A percentile compares a stretch with the other conserved stretches of the same genome.
Conservation (phyloP, 169 alveolate species). For the Amoebophrya sp. region DNA sequence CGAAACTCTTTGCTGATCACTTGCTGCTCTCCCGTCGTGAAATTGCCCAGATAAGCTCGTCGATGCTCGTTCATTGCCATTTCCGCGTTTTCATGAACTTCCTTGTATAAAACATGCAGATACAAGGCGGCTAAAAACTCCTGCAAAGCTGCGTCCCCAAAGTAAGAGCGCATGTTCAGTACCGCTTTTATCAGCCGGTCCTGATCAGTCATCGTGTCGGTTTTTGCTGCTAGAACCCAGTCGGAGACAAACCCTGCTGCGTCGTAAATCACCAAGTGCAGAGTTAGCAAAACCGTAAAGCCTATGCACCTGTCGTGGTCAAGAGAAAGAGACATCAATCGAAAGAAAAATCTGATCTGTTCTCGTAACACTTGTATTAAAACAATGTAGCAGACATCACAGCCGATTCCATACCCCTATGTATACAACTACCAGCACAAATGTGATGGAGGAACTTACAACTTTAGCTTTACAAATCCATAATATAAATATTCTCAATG, state of each 20-base stretch:
- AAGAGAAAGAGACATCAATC: no score
- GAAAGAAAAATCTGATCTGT: no score
- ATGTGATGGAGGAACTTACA: no score
- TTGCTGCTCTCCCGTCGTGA: neutral
- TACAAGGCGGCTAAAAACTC: neutral
- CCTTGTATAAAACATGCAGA: neutral
- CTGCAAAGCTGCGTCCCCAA: slow-evolving; percentile 6
- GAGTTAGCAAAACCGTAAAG: neutral
- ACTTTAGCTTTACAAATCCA: no score
- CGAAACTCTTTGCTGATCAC: neutral
- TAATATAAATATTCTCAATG: no score
- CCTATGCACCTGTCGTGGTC: neutral
- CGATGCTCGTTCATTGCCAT: neutral
- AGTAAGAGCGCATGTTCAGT: neutral
- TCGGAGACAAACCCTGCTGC: neutral
- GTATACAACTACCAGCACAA: no score
- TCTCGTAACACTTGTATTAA: no score
- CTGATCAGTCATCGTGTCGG: neutral
- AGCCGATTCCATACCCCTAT: no score
- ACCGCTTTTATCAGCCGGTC: neutral
- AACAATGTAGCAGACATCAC: no score
- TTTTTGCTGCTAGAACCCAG: neutral
- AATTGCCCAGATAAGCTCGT: no score
- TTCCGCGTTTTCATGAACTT: neutral
- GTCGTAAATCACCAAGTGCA: neutral